Base-by-base conservation (phyloP, 805 yeast species). In the Cyberlindnera euphorbiiphila region DNA sequence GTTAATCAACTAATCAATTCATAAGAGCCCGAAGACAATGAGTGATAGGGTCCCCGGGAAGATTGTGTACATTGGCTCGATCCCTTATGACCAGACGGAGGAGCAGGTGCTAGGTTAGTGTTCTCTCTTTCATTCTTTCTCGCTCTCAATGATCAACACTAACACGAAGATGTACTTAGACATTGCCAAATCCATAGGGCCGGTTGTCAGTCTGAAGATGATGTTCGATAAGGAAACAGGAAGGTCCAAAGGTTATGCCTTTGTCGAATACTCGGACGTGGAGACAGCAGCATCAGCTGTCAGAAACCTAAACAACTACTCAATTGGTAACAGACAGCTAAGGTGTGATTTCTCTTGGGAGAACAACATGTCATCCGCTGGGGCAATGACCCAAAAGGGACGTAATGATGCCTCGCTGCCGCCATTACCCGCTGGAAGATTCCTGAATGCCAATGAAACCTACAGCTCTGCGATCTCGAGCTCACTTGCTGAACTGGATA, bases 241-340 rank as follows among this genome's bases (percentile, higher is more conserved):
- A 2, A 81, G 79, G 54, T 85, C 96, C 6, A 87, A 83, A 59
- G 97, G 97, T 1, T 85, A 78, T 54, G 95, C 95, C 5, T 85
- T 85, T 52, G 81, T 91, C 13, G 89, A 84, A 51, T 91, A 84
- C 57, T 74, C 42, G 39, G 71, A 91, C 57, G 65, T 74, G 10
- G 95, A 85, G 50, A 84, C 96, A 0, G 96, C 96, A 5, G 78
- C 85, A 2, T 79, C 91, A 14, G 97, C 98, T 0, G 95, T 88
- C 19, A 68, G 97, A 45, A 91, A 91, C 62, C 65, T 91, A 46
- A 85, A 85, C 59, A 83, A 85, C 46, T 82, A 81, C 61, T 71
- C 74, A 28, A 75, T 86, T 39, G 95, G 95, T 1, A 73, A 72
- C 30, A 64, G 96, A 46, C 69, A 64, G 26, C 60, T 91, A 34